A percentile compares a stretch with the other conserved stretches of the same genome.
Conservation (phyloP, 495 filamentous ascomycete genomes). For the Penicillium subrubescens region DNA sequence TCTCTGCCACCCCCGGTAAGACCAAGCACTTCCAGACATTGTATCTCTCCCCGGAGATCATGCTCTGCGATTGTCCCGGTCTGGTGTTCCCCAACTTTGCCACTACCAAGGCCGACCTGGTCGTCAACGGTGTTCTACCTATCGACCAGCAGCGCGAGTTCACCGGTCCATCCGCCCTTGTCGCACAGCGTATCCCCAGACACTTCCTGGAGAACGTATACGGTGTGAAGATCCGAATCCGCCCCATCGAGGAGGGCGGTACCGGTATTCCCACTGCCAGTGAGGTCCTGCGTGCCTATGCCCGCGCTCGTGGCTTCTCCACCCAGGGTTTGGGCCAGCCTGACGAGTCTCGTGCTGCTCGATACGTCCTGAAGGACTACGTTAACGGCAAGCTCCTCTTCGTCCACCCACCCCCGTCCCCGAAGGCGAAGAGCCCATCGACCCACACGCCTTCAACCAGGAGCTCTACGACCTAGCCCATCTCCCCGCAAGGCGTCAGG, state of each 20-base stretch:
- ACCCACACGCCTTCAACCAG: slow-evolving; percentile 77
- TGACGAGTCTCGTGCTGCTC: slow-evolving; percentile 88
- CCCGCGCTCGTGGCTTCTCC: slow-evolving; percentile 82
- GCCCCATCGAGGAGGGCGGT: slow-evolving; percentile 90
- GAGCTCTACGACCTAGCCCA: slow-evolving; percentile 83
- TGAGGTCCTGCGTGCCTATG: slow-evolving; percentile 85
- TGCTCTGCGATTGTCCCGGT: slow-evolving; percentile 98
- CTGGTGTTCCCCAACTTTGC: slow-evolving; percentile 99
- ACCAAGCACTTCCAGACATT: slow-evolving; percentile 99
- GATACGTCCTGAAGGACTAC: slow-evolving; percentile 94
- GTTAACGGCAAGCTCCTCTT: slow-evolving; percentile 94
- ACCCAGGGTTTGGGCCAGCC: slow-evolving; percentile 86
- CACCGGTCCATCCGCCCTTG: slow-evolving; percentile 81
- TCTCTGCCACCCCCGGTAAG: slow-evolving; percentile 96
- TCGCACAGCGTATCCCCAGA: slow-evolving; percentile 91
- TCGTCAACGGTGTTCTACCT: slow-evolving; percentile 92
- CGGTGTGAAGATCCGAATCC: slow-evolving; percentile 81
- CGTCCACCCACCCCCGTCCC: slow-evolving; percentile 77
- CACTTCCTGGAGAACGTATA: slow-evolving; percentile 88
- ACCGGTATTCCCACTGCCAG: slow-evolving; percentile 86
- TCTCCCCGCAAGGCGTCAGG: slow-evolving; percentile 69
- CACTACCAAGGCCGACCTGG: slow-evolving; percentile 93
- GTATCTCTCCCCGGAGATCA: slow-evolving; percentile 82
- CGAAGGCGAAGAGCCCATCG: slow-evolving; percentile 58
- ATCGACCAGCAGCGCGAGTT: slow-evolving; percentile 97